Evolutionary conservation across 2,329 filamentous ascomycete genomes (phyloP).

Genomic region (Penicillium capsulatum): DNA sequence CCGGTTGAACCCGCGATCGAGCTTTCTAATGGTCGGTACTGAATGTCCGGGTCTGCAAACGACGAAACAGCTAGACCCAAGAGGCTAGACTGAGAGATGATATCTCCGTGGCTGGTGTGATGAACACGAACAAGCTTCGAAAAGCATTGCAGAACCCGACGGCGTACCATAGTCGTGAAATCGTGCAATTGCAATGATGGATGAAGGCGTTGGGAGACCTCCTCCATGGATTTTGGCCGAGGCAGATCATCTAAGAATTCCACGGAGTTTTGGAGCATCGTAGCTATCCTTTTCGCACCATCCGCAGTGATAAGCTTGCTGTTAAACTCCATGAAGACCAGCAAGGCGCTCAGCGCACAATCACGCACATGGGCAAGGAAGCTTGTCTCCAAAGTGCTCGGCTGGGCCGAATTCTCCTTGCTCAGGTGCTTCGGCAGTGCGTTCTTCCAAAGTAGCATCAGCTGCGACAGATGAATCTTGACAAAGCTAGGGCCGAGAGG

Average conservation of each 20-base stretch:
- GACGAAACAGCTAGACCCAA: conserved; percentile 83
- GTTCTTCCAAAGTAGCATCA: conserved; percentile 95
- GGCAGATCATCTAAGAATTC: conserved; percentile 83
- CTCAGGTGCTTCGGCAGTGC: conserved; percentile 90
- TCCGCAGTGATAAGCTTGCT: conserved; percentile 86
- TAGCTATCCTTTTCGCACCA: conserved; percentile 84
- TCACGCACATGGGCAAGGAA: conserved; percentile 93
- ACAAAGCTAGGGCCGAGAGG: conserved; percentile 95
- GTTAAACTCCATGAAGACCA: conserved; percentile 92
- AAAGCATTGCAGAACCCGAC: conserved; percentile 91
- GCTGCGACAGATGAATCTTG: conserved; percentile 93
- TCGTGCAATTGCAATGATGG: conserved; percentile 86
- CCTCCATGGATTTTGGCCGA: conserved; percentile 76
- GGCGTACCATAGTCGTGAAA: conserved; percentile 85
- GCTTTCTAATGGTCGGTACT: conserved; percentile 72
- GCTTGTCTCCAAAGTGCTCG: conserved; percentile 81
- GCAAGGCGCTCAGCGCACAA: conserved; percentile 84
- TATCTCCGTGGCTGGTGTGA: conserved; percentile 77
- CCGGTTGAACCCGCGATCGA: conserved; percentile 88
- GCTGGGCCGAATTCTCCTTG: conserved; percentile 80
- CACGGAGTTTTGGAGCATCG: conserved; percentile 92
- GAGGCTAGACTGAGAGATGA: conserved; percentile 84
- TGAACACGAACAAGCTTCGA: conserved; percentile 85
- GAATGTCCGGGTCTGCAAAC: conserved; percentile 84
- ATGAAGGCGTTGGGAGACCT: conserved; percentile 75